Conservation (phyloP, 139 green algal species). For the Tetraselmis striata region DNA sequence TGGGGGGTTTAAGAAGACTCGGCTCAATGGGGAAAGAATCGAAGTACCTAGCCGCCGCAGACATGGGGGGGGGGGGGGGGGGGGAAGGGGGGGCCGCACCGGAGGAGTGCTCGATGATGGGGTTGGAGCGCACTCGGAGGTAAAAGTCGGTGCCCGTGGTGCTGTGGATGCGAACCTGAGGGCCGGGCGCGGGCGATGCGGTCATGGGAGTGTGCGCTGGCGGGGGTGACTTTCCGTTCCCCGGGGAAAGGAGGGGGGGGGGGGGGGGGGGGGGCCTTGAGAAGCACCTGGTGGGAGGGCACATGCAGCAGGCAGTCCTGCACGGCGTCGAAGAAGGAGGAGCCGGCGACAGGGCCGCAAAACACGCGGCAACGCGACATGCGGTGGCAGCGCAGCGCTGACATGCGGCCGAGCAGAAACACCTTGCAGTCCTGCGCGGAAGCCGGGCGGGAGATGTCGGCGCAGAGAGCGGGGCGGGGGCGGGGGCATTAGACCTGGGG, state of each 20-base stretch:
- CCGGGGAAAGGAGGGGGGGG: neutral
- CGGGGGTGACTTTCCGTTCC: neutral
- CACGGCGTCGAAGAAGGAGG: constrained; percentile 42
- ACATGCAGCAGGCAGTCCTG: constrained; percentile 36
- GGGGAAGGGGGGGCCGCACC: neutral
- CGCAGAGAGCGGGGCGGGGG: no score
- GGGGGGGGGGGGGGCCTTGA: neutral
- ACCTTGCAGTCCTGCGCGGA: constrained; percentile 44
- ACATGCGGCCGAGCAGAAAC: constrained; percentile 46
- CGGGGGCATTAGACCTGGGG: no score
- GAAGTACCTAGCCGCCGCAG: no score
- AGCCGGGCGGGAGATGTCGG: constrained; percentile 20
- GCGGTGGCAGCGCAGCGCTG: constrained; percentile 40
- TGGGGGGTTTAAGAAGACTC: neutral
- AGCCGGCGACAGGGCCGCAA: constrained; percentile 53
- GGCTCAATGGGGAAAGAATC: no score
- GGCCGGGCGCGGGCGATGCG: no score
- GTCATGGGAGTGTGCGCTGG: no score
- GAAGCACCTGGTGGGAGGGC: constrained; percentile 38
- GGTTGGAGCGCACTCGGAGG: constrained; percentile 47
- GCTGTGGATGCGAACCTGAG: constrained; percentile 59
- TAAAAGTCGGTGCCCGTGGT: constrained; percentile 49
- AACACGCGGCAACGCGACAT: constrained; percentile 39
- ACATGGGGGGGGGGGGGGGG: neutral
- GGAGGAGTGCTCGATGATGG: constrained; percentile 74